phyloP scores from a whole-genome alignment of 139 green algal species.

The Trebouxia sp. region DNA sequence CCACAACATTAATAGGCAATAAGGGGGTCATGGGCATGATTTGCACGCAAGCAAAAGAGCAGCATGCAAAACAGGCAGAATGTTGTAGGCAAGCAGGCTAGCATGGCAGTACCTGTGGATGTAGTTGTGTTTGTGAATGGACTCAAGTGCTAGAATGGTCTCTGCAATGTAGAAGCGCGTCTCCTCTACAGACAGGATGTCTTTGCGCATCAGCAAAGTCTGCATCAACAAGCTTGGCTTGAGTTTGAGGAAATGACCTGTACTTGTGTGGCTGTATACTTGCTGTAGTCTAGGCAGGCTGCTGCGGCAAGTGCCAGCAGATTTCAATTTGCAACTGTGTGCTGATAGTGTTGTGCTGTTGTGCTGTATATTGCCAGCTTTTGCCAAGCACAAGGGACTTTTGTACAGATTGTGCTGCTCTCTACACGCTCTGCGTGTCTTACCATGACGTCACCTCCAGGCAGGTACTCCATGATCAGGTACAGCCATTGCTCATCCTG shows the following conservation, averaged over 20 bases:
- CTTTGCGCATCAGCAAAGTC: constrained; percentile 97
- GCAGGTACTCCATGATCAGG: constrained; percentile 99
- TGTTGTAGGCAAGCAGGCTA: no score
- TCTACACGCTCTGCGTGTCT: no score
- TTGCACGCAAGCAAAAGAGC: no score
- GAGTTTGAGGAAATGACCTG: no score
- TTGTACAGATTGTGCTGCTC: not conserved
- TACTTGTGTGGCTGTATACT: no score
- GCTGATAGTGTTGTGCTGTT: not conserved
- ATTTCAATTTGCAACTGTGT: no score
- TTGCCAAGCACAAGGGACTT: not conserved
- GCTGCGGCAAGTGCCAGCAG: no score
- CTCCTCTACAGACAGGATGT: constrained; percentile 89
- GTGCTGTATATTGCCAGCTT: not conserved
- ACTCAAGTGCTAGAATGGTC: constrained; percentile 87
- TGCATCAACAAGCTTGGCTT: constrained; percentile 27
- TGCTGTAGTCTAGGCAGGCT: no score
- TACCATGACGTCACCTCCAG: constrained; percentile 95
- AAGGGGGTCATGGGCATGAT: no score
- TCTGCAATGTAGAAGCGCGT: constrained; percentile 90
- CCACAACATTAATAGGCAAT: no score
- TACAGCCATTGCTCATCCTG: constrained; percentile 95
- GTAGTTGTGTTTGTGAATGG: constrained; percentile 88
- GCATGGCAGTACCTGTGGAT: constrained; percentile 95
- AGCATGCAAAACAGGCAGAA: no score